Conservation (phyloP, 768 basidiomycete species). For the Stropharia rugosoannulata region DNA sequence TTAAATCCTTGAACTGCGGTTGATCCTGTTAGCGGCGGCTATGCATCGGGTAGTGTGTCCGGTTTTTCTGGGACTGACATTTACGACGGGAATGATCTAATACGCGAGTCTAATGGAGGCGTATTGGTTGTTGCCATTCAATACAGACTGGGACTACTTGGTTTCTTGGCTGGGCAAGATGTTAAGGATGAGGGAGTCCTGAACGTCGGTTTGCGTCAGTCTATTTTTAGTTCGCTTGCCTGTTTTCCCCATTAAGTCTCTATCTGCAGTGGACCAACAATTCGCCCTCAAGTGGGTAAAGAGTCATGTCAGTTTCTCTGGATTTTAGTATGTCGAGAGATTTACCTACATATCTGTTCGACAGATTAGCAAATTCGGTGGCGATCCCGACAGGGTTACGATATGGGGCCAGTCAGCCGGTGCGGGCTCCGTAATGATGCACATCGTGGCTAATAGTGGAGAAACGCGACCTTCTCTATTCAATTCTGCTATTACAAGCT, state of each 20-base stretch:
- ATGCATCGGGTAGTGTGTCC: constrained; percentile 27
- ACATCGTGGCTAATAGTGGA: constrained; percentile 46
- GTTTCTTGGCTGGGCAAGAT: constrained; percentile 41
- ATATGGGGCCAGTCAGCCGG: constrained; percentile 47
- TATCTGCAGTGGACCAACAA: constrained; percentile 38
- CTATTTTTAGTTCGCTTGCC: background rate
- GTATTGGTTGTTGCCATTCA: constrained; percentile 38
- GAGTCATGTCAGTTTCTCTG: constrained; percentile 26
- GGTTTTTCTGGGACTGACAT: constrained; percentile 13
- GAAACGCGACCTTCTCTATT: constrained; percentile 45
- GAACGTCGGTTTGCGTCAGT: constrained; percentile 49
- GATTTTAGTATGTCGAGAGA: background rate
- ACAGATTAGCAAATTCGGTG: constrained; percentile 39
- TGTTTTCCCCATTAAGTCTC: background rate
- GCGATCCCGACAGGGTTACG: constrained; percentile 36
- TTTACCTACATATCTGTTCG: background rate
- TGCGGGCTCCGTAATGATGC: constrained; percentile 50
- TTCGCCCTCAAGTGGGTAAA: constrained; percentile 45
- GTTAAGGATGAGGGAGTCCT: constrained; percentile 41
- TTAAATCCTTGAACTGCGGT: background rate
- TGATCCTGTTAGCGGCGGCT: constrained; percentile 26
- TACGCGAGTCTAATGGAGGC: constrained; percentile 30
- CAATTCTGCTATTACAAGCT: constrained; percentile 42
- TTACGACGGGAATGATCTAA: constrained; percentile 33
- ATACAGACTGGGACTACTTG: constrained; percentile 42